Conservation (phyloP, 257 asterid species). For the Forsythia suspensa region DNA sequence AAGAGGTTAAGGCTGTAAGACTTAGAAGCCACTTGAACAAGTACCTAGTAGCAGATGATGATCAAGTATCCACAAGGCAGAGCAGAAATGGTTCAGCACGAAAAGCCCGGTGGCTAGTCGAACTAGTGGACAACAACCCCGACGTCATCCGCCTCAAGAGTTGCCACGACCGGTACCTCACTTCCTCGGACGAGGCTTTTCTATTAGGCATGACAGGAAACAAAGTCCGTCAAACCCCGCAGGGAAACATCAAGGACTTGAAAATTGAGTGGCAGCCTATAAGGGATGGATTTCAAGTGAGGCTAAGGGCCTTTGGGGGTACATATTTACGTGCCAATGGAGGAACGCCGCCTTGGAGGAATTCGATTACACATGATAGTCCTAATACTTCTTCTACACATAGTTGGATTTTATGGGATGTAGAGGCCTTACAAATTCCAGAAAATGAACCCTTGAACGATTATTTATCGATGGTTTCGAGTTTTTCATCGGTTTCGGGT, state of each 20-base stretch:
- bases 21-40: slow-evolving; percentile 72
- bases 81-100: slow-evolving; percentile 60
- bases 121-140: slow-evolving; percentile 53
- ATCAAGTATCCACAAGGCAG: slow-evolving; percentile 63
- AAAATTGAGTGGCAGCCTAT: slow-evolving; percentile 75
- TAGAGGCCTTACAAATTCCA: slow-evolving; percentile 68
- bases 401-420: slow-evolving; percentile 80
- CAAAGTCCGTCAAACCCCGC: slow-evolving; percentile 53
- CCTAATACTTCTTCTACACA: slow-evolving; percentile 49
- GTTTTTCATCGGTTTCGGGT: slow-evolving; percentile 74
- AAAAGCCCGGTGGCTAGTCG: slow-evolving; percentile 81
- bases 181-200: slow-evolving; percentile 58
- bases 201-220: slow-evolving; percentile 84
- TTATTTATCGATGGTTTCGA: slow-evolving; percentile 73
- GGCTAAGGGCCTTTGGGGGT: slow-evolving; percentile 54
- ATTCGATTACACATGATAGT: slow-evolving; percentile 74
- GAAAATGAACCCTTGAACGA: slow-evolving; percentile 65
- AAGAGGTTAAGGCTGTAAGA: slow-evolving; percentile 55
- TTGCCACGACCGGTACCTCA: slow-evolving; percentile 65
- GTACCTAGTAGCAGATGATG: slow-evolving; percentile 82
- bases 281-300: slow-evolving; percentile 83
- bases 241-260: slow-evolving; percentile 39
- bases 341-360: slow-evolving; percentile 96
- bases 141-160: slow-evolving; percentile 66
- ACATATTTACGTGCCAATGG: slow-evolving; percentile 86